Evolutionary conservation across 495 filamentous ascomycete genomes (phyloP).

Genomic region (Pyrenula massariospora): DNA sequence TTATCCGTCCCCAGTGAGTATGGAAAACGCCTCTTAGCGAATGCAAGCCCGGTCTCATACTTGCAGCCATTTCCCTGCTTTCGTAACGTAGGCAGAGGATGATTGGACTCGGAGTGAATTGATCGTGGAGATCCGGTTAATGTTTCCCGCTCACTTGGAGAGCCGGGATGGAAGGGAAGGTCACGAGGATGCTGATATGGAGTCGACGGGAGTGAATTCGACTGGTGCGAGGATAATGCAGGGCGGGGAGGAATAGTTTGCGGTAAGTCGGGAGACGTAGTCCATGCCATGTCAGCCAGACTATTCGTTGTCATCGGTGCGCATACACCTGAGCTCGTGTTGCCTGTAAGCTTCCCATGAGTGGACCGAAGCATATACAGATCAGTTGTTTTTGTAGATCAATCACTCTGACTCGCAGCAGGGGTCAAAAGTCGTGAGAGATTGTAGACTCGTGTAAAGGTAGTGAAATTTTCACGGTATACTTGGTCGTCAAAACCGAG

Average conservation of each 20-base stretch:
- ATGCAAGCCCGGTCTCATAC: conserved; percentile 68
- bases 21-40: conserved; percentile 73
- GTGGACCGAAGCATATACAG: conserved; percentile 33
- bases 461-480: no score
- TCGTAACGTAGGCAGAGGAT: conserved; percentile 53
- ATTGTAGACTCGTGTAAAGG: background rate
- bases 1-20: conserved; percentile 74
- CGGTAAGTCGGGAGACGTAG: conserved; percentile 22
- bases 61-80: conserved; percentile 54
- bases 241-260: conserved; percentile 26
- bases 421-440: background rate
- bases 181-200: conserved; percentile 81
- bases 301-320: conserved; percentile 31
- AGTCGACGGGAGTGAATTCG: conserved; percentile 87
- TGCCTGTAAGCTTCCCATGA: conserved; percentile 32
- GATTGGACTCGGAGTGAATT: conserved; percentile 76
- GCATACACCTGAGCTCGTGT: conserved; percentile 26
- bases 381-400: background rate
- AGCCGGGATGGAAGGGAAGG: conserved; percentile 71
- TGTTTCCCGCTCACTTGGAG: conserved; percentile 66
- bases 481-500: no score
- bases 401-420: background rate
- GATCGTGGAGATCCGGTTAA: conserved; percentile 79
- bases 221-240: conserved; percentile 50
- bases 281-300: conserved; percentile 31